Conservation (phyloP, 2,329 filamentous ascomycete genomes). For the Mycosphaerella sp. region DNA sequence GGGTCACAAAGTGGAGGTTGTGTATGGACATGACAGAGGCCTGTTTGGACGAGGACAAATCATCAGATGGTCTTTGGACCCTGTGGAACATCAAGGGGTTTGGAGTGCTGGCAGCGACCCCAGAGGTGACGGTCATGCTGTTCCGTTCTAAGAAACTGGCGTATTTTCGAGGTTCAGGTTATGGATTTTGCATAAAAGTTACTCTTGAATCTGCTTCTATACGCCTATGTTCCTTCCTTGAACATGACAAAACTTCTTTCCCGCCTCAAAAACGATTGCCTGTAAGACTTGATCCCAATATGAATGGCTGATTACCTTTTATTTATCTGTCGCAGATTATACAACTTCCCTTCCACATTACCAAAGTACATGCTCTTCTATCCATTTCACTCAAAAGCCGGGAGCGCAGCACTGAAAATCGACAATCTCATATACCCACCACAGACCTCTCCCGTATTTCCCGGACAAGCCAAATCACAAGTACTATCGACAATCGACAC, state of each 20-base stretch:
- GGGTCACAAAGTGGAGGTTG: slow-evolving; percentile 67
- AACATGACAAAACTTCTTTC: no score
- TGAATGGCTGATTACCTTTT: no score
- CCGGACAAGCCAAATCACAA: slow-evolving; percentile 29
- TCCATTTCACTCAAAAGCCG: slow-evolving; percentile 11
- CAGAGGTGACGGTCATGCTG: slow-evolving; percentile 73
- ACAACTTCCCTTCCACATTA: not conserved
- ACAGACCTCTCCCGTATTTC: slow-evolving; percentile 29
- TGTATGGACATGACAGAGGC: slow-evolving; percentile 58
- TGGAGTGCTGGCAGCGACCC: slow-evolving; percentile 88
- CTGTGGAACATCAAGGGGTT: slow-evolving; percentile 58
- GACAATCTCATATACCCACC: slow-evolving; percentile 26
- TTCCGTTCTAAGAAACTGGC: slow-evolving; percentile 33
- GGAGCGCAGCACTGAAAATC: slow-evolving; percentile 21
- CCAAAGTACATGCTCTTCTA: no score
- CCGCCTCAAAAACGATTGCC: no score
- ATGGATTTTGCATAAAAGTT: no score
- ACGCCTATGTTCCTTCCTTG: no score
- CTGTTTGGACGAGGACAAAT: slow-evolving; percentile 85
- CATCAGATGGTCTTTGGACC: slow-evolving; percentile 68
- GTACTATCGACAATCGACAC: slow-evolving; percentile 26
- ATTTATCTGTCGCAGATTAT: no score
- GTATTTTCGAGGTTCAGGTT: not conserved
- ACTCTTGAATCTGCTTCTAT: no score
- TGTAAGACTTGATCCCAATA: no score